phyloP scores from a whole-genome alignment of 2,329 filamentous ascomycete genomes.

The Talaromyces sp. region DNA sequence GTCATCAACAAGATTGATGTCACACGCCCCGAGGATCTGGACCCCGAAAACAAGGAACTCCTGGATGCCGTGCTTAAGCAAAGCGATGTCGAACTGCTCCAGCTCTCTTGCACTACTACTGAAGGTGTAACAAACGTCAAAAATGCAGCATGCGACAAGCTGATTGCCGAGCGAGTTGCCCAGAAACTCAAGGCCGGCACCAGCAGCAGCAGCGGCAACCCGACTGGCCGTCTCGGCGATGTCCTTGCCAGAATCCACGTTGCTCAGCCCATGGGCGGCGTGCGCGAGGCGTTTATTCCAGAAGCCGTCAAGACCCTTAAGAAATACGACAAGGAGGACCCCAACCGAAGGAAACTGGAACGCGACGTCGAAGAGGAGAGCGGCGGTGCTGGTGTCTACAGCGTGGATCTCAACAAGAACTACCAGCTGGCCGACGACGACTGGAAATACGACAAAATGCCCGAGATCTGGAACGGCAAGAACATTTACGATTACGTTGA shows the following conservation, averaged over 20 bases:
- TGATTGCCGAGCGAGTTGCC: constrained; percentile 87
- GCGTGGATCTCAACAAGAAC: constrained; percentile 82
- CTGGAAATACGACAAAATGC: constrained; percentile 95
- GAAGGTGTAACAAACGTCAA: constrained; percentile 94
- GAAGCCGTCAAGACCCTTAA: constrained; percentile 73
- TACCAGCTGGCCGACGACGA: constrained; percentile 83
- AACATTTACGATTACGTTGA: constrained; percentile 98
- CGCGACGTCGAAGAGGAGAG: constrained; percentile 87
- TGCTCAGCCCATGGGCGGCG: constrained; percentile 81
- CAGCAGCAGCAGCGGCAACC: constrained; percentile 67
- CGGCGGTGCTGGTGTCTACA: constrained; percentile 93
- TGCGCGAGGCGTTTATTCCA: constrained; percentile 81
- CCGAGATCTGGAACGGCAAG: constrained; percentile 89
- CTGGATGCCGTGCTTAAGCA: constrained; percentile 77
- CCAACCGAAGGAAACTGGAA: constrained; percentile 73
- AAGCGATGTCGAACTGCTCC: constrained; percentile 85
- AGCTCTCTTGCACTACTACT: constrained; percentile 90
- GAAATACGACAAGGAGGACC: constrained; percentile 88
- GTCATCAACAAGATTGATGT: constrained; percentile 99
- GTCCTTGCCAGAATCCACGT: constrained; percentile 95
- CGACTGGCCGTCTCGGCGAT: constrained; percentile 79
- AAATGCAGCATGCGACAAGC: constrained; percentile 86
- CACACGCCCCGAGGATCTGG: constrained; percentile 78
- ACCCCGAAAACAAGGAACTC: constrained; percentile 70
- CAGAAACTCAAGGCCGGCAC: constrained; percentile 91